These are phyloP conservation scores for Russula ochroleuca DNA, from an alignment of 768 basidiomycete genomes.

Conservation along the genomic window DNA sequence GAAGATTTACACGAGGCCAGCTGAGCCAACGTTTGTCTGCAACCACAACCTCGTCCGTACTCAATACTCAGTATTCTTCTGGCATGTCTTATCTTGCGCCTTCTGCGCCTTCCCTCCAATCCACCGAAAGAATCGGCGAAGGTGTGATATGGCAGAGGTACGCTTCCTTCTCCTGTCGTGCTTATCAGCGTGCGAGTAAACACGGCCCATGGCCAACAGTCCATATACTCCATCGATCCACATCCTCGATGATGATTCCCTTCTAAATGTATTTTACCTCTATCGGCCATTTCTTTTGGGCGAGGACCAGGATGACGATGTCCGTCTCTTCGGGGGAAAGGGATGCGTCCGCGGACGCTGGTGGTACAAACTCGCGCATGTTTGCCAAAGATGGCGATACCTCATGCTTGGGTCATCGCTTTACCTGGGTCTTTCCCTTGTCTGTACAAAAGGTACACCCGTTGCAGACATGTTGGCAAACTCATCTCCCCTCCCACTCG, in stretches of 20 bases:
- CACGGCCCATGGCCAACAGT: background rate
- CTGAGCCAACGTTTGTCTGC: background rate
- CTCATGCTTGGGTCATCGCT: background rate
- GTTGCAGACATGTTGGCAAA: background rate
- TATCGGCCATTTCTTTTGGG: background rate
- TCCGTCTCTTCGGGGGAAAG: background rate
- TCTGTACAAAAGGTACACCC: background rate
- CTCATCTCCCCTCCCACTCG: background rate
- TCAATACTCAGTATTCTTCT: background rate
- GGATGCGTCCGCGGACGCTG: background rate
- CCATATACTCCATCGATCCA: background rate
- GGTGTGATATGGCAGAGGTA: background rate
- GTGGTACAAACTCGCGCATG: background rate
- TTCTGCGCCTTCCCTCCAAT: background rate
- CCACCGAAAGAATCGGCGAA: background rate
- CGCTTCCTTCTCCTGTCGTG: background rate
- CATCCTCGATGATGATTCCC: background rate
- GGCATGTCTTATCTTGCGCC: background rate
- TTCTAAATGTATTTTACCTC: background rate
- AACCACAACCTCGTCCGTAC: background rate
- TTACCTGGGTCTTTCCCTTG: background rate
- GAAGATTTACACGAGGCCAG: too few relatives aligned
- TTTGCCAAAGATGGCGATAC: background rate
- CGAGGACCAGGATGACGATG: background rate
- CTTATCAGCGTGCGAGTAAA: background rate